phyloP scores from a whole-genome alignment of 768 basidiomycete genomes.

The Pleurotus salmoneostramineus region DNA sequence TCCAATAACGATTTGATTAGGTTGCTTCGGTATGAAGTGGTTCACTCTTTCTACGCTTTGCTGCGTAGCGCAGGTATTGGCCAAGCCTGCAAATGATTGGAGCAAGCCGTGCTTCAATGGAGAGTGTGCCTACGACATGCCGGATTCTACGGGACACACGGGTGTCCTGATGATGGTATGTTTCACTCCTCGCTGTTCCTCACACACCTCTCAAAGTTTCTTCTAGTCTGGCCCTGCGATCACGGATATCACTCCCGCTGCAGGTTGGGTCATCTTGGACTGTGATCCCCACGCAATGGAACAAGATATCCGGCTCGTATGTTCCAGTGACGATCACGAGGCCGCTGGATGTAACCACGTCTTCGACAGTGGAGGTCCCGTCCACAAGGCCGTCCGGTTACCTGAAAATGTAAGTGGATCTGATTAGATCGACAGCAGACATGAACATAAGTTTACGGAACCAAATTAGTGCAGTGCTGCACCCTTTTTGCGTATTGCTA shows the following conservation, averaged over 20 bases:
- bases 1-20: too few relatives aligned
- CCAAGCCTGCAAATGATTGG: not conserved
- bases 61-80: not conserved
- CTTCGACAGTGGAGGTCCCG: slow-evolving; percentile 2
- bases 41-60: not conserved
- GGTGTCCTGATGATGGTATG: slow-evolving; percentile 9
- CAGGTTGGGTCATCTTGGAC: slow-evolving; percentile 33
- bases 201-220: too few relatives aligned
- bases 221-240: too few relatives aligned
- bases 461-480: not conserved
- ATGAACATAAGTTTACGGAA: not conserved
- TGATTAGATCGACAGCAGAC: too few relatives aligned
- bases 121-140: slow-evolving; percentile 5
- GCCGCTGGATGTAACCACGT: not conserved
- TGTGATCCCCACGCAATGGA: slow-evolving; percentile 23
- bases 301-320: slow-evolving; percentile 30
- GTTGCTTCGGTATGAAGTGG: not conserved
- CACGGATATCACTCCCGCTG: slow-evolving; percentile 22
- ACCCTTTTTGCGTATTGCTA: slow-evolving; percentile 1
- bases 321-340: slow-evolving; percentile 9
- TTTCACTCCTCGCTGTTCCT: too few relatives aligned
- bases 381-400: slow-evolving; percentile 1
- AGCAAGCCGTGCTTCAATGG: slow-evolving; percentile 2
- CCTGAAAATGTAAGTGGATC: not conserved
- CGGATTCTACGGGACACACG: slow-evolving; percentile 7